phyloP scores from a whole-genome alignment of 495 filamentous ascomycete species.

The Penicillium arizonense region DNA sequence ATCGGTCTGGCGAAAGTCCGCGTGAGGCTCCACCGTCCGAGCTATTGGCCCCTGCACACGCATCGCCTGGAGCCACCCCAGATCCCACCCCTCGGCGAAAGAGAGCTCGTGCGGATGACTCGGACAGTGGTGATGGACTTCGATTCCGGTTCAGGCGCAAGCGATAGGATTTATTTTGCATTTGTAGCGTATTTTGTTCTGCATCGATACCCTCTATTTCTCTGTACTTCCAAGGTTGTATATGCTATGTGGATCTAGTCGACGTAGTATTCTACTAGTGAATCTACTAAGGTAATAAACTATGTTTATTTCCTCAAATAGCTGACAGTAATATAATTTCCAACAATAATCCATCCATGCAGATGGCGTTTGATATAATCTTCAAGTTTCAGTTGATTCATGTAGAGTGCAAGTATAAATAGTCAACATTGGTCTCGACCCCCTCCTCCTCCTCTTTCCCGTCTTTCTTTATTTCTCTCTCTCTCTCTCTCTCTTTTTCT shows the following conservation, averaged over 20 bases:
- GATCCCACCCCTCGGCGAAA: slow-evolving; percentile 36
- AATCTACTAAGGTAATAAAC: no score
- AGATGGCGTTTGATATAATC: no score
- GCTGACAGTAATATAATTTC: no score
- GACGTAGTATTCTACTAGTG: no score
- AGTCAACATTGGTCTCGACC: not conserved
- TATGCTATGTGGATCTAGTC: no score
- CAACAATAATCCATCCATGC: no score
- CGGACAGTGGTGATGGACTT: slow-evolving; percentile 52
- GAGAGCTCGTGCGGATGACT: slow-evolving; percentile 38
- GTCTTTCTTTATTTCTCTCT: not conserved
- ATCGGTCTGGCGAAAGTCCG: slow-evolving; percentile 8
- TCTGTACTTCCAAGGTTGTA: no score
- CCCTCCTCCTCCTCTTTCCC: not conserved
- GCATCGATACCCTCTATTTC: slow-evolving; percentile 19
- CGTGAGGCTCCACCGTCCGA: slow-evolving; percentile 10
- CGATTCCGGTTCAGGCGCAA: slow-evolving; percentile 60
- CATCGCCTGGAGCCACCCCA: slow-evolving; percentile 12
- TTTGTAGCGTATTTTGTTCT: slow-evolving; percentile 7
- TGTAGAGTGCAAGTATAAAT: no score
- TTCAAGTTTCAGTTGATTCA: no score
- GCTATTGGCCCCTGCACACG: slow-evolving; percentile 5
- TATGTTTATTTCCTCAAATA: no score
- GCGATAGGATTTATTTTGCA: slow-evolving; percentile 22
- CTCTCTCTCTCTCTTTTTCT: not conserved